Base-by-base conservation (phyloP, 495 filamentous ascomycete genomes). In the Penicillium salamii region DNA sequence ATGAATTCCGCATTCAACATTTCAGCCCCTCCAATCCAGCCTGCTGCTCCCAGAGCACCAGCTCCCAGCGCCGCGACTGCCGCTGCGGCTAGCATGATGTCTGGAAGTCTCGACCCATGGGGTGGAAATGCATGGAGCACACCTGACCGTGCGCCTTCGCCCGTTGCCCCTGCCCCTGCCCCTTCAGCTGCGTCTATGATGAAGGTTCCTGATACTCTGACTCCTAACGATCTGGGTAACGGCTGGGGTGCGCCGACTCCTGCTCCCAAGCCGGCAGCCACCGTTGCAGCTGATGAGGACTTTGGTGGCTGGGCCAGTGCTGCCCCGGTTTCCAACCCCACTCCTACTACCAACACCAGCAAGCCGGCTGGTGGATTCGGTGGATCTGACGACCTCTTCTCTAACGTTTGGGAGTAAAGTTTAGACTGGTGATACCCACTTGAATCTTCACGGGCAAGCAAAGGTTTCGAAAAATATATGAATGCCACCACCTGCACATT, bases 221-320 rank as follows among this genome's bases (percentile, higher is more conserved):
- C 74, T 2, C 61, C 70, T 29, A 68, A 70, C 36, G 73, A 73
- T 20, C 65, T 72, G 36, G 76, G 77, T 46, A 70, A 76, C 52
- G 82, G 82, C 47, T 86, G 83, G 82, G 82, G 79, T 13, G 64
- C 59, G 1, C 44, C 67, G 11, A 34, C 50, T 17, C 29, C 55
- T 11, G 53, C 74, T 3, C 65, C 80, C 18, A 73, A 76, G 52
- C 64, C 71, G 0, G 62, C 72, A 8, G 83, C 87, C 9, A 84
- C 84, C 53, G 85, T 93, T 2, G 78, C 81, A 23, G 82, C 81
- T 0, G 91, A 97, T 62, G 91, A 97, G 67, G 91, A 97, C 57
- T 97, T 95, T 71, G 91, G 91, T 13, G 90, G 90, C 18, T 97
- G 91, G 91, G 86, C 85, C 36, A 90, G 87, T 69, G 83, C 85